These are phyloP conservation scores for Mollisiaceae sp. DNA, from an alignment of 2,329 filamentous ascomycete species.

Conservation along the genomic window DNA sequence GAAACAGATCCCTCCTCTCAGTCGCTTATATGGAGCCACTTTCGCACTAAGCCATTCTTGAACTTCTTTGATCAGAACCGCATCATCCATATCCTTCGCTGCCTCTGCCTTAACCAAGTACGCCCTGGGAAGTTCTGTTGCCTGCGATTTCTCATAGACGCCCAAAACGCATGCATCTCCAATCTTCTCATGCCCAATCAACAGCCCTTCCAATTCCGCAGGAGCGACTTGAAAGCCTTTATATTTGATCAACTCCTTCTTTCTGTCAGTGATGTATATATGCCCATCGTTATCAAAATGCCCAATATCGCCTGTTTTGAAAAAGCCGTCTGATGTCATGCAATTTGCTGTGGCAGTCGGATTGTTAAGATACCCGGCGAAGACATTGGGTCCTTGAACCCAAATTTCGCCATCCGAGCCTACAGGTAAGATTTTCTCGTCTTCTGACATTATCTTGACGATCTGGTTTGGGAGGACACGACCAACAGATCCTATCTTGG, in stretches of 20 bases:
- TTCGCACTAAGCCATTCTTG: conserved; percentile 61
- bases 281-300: conserved; percentile 77
- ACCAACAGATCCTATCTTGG: conserved; percentile 83
- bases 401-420: conserved; percentile 74
- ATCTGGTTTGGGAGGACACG: conserved; percentile 76
- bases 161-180: conserved; percentile 67
- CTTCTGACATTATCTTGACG: conserved; percentile 72
- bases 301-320: conserved; percentile 81
- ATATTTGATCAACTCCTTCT: conserved; percentile 68
- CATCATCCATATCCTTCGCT: conserved; percentile 36
- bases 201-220: conserved; percentile 62
- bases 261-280: conserved; percentile 86
- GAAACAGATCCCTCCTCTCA: conserved; percentile 71
- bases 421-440: conserved; percentile 47
- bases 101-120: conserved; percentile 58
- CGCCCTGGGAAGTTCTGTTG: conserved; percentile 71
- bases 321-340: conserved; percentile 78
- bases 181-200: conserved; percentile 51
- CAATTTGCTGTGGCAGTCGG: conserved; percentile 70
- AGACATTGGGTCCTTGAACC: conserved; percentile 66
- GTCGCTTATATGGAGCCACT: conserved; percentile 68
- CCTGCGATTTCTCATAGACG: conserved; percentile 62
- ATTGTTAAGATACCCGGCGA: conserved; percentile 62
- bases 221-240: conserved; percentile 73
- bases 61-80: conserved; percentile 50